Base-by-base conservation (phyloP, 257 asterid genomes). In the Jacaranda mimosifolia region DNA sequence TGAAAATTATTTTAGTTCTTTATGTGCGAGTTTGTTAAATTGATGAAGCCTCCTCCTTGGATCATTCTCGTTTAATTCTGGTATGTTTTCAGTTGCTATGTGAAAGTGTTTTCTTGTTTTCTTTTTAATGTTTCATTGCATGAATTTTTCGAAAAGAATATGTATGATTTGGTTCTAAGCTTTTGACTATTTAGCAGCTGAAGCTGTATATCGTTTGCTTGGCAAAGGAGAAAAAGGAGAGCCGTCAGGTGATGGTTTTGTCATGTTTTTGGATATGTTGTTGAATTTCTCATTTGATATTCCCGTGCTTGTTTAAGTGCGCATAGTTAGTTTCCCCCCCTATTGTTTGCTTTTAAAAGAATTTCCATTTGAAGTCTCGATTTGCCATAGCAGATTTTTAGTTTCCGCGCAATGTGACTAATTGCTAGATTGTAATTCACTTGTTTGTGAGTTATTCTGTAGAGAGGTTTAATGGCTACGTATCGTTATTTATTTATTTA, bases 21-120 rank as follows among this genome's bases (percentile, higher is more conserved):
- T 40, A 8, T 5, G n/a, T 12, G 43, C 6, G 71, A 18, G 52
- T 11, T 59, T 66, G 49, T 71, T 68, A 71, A 36, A 81, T 88
- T 89, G 74, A 81, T 89, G 92, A 78, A 83, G 87, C 93, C 85
- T 82, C 93, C 85, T 82, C 89, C 85, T 75, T 82, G 88, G 94
- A 85, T 86, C 74, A 32, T 73, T 14, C 78, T 77, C 85, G 56
- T 74, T 78, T 84, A 75, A 83, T 84, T 79, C 77, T 69, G 91
- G 92, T 89, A 82, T 4, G 71, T 63, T 42, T 7, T 32, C 32
- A 40, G 70, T 79, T 48, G 74, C 77, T 48, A 72, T 82, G 70
- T 73, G 71, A 64, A n/a, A 70, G 21, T 58, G 17, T 39, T 62
- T 53, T 35, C 43, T 36, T 7, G 57, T 71, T 60, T 69, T 51